Conservation (phyloP, 1,284 basidiomycete genomes). For the Microbotryum intermedium region DNA sequence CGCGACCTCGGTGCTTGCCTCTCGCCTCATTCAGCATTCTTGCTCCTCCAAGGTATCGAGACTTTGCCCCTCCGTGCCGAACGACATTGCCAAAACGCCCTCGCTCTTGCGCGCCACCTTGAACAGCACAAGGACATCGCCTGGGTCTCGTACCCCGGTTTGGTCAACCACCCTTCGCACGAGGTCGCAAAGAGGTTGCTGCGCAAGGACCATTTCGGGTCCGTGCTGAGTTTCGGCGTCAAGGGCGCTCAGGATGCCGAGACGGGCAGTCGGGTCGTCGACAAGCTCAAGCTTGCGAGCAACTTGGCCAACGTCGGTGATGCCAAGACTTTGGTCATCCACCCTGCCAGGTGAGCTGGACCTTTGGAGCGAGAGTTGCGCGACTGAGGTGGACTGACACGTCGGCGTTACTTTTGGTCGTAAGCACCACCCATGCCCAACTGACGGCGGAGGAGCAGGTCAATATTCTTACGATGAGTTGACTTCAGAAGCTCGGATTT, state of each 20-base stretch:
- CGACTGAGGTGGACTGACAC: constrained; percentile 28
- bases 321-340: constrained; percentile 53
- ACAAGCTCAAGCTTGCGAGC: constrained; percentile 37
- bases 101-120: constrained; percentile 65
- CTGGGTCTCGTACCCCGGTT: constrained; percentile 68
- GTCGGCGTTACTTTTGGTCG: constrained; percentile 51
- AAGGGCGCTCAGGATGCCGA: constrained; percentile 50
- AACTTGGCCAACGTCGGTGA: constrained; percentile 43
- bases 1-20: constrained; percentile 14
- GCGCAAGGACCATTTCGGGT: constrained; percentile 53
- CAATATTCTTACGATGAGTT: too few relatives aligned
- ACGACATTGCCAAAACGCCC: constrained; percentile 65
- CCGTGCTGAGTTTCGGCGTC: constrained; percentile 72
- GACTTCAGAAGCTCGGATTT: too few relatives aligned
- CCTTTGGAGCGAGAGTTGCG: constrained; percentile 32
- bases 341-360: constrained; percentile 6
- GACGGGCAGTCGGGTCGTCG: constrained; percentile 59
- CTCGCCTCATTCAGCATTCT: constrained; percentile 8
- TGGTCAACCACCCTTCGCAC: constrained; percentile 58
- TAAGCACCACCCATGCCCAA: constrained; percentile 72
- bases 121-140: constrained; percentile 59
- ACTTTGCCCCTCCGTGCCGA: constrained; percentile 74
- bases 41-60: constrained; percentile 62
- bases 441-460: constrained; percentile 47
- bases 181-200: constrained; percentile 49